phyloP scores from a whole-genome alignment of 177 flowering plant species.

The Vitis hybrid region DNA sequence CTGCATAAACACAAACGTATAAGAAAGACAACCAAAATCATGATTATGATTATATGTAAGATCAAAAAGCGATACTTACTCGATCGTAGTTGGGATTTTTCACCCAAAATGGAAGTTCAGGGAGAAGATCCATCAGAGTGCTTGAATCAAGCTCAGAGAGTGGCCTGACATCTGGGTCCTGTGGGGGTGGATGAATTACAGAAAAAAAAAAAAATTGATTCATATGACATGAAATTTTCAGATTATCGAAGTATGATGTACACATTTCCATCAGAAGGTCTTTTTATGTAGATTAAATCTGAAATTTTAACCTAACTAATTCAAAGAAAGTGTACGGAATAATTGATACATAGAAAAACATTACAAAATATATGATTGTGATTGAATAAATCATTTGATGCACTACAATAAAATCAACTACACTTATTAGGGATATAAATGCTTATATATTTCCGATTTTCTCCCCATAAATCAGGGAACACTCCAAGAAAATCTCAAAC shows the following conservation, averaged over 20 bases:
- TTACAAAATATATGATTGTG: too few relatives aligned
- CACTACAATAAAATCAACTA: too few relatives aligned
- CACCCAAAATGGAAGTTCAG: conserved; percentile 83
- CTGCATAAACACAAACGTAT: conserved; percentile 31
- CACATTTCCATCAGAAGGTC: neutral
- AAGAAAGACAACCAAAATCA: neutral
- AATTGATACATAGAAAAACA: too few relatives aligned
- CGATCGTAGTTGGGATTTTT: conserved; percentile 84
- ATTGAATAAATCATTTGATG: too few relatives aligned
- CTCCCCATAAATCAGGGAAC: too few relatives aligned
- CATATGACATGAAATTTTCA: neutral
- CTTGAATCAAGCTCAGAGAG: conserved; percentile 47
- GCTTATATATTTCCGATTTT: too few relatives aligned
- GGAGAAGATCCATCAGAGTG: conserved; percentile 43
- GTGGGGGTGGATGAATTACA: conserved; percentile 2
- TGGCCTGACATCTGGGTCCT: conserved; percentile 64
- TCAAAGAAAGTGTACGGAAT: too few relatives aligned
- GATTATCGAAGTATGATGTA: neutral
- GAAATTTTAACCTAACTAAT: too few relatives aligned
- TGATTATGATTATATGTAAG: neutral
- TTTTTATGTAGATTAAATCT: too few relatives aligned
- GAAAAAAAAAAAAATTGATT: neutral
- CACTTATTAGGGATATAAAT: too few relatives aligned
- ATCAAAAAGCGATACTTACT: conserved; percentile 34
- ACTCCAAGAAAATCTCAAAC: too few relatives aligned